Evolutionary conservation across 2,329 filamentous ascomycete species (phyloP), one percentile per base, ranked within the genome.

Genomic region (Aureobasidium sp.): DNA sequence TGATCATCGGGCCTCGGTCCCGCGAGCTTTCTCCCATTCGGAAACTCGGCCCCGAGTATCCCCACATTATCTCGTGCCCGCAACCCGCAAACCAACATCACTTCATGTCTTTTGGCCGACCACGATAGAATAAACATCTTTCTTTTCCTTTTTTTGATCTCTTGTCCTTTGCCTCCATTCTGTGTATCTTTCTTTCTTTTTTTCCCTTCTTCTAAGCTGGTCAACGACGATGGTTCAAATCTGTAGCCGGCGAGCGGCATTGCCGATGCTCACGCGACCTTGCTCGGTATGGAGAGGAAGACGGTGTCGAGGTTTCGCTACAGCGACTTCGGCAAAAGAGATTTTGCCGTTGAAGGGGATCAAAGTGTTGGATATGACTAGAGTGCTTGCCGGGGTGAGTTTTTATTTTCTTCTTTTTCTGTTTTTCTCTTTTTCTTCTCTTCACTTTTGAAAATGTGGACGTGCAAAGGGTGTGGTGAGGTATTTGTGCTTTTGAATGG

Each of bases 301-400:
- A 27, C 5, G 27, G 27, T 27, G 17, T 15, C 12, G 35, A 24
- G 49, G 14, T 7, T 14, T 15, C 33, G 19, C 17, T 7, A 39
- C 42, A 14, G 54, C 42, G 3, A 35, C 53, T 3, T 70, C 73
- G 56, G 66, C 66, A 72, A 79, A 17, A 31, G 45, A 48, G 4
- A 11, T 31, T 4, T 74, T 88, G 35, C 93, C 94, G 24, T 81
- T 99, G 68, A 85, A 90, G 39, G 94, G 94, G 1, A 88, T 94
- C 68, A 86, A 89, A 61, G 92, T 97, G 15, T 81, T 99, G 65
- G 94, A 99, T 73, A 95, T 99, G 91, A 97, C 93, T 3, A 84
- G 94, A 77, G 94, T 99, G 1, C 78, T 99, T 66, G 94, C 94
- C 65, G 94, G 94, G 62, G 93, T 97, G 79, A 61, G 66, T 67